phyloP scores from a whole-genome alignment of 1,139 yeast species.

The Diutina mesorugosa region DNA sequence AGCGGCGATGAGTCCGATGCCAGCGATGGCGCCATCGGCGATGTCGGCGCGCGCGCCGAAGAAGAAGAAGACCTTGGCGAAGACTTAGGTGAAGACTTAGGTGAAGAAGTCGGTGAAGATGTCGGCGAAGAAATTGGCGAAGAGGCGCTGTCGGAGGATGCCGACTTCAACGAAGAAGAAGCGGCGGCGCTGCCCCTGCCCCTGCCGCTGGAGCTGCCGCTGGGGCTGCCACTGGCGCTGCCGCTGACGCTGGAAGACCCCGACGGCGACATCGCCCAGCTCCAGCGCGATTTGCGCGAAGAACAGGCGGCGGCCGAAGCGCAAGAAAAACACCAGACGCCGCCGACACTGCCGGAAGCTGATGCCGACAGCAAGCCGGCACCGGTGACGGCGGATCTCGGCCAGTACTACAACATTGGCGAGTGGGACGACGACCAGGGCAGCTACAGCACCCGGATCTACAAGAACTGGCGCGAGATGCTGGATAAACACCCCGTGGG shows the following conservation, averaged over 20 bases:
- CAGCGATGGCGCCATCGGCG: constrained; percentile 14
- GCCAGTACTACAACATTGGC: constrained; percentile 16
- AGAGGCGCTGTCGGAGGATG: not conserved
- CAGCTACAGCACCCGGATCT: constrained; percentile 34
- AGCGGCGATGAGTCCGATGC: constrained; percentile 4
- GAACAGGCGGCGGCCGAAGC: not conserved
- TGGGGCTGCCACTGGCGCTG: not conserved
- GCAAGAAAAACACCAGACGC: not conserved
- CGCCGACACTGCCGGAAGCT: not conserved
- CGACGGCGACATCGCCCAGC: constrained; percentile 2
- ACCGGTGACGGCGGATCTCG: not conserved
- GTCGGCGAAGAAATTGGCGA: constrained; percentile 2
- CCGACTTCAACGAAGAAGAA: not conserved
- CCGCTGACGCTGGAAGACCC: not conserved
- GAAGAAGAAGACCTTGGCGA: constrained; percentile 3
- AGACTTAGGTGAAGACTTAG: constrained; percentile 1
- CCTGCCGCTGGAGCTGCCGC: not conserved
- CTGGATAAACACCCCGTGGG: constrained; percentile 51
- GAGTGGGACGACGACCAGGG: constrained; percentile 45
- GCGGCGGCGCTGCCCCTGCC: not conserved
- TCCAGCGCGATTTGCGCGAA: constrained; percentile 4
- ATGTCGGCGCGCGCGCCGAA: constrained; percentile 11
- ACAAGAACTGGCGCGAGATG: constrained; percentile 48
- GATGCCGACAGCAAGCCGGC: constrained; percentile 5
- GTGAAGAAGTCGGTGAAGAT: not conserved